phyloP scores from a whole-genome alignment of 2,329 filamentous ascomycete genomes.

The Cytospora paraplurivora region DNA sequence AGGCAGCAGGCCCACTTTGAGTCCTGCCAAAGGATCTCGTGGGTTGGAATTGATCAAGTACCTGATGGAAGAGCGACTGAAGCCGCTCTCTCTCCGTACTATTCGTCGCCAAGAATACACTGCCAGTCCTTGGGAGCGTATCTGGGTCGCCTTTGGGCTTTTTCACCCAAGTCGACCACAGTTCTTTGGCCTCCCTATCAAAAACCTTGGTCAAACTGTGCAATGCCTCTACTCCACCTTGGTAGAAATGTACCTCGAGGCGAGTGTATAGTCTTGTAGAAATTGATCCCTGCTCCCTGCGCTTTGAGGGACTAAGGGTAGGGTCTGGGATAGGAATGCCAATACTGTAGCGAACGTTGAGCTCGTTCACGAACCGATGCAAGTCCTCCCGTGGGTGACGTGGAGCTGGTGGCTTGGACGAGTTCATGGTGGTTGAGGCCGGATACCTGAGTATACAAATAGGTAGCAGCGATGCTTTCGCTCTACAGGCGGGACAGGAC shows the following conservation, averaged over 20 bases:
- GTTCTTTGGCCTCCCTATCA: constrained; percentile 29
- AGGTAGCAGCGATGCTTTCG: constrained; percentile 5
- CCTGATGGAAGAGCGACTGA: constrained; percentile 32
- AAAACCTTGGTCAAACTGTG: constrained; percentile 31
- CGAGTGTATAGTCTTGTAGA: constrained; percentile 23
- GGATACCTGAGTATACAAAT: no score
- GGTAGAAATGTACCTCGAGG: constrained; percentile 33
- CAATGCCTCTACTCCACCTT: constrained; percentile 26
- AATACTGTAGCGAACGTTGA: constrained; percentile 36
- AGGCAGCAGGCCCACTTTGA: constrained; percentile 25
- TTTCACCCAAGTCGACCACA: constrained; percentile 32
- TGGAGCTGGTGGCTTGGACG: not conserved
- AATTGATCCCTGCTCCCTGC: constrained; percentile 26
- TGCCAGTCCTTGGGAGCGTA: constrained; percentile 26
- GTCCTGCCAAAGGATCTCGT: constrained; percentile 9
- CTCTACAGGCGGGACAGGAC: not conserved
- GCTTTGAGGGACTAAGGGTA: constrained; percentile 30
- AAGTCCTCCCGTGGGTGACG: constrained; percentile 15
- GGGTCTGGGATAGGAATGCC: constrained; percentile 32
- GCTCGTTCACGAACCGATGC: constrained; percentile 27
- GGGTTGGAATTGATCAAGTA: constrained; percentile 29
- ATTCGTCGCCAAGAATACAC: constrained; percentile 28
- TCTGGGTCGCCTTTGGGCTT: constrained; percentile 30
- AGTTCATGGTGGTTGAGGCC: not conserved
- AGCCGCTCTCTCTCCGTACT: constrained; percentile 31